These are phyloP conservation scores for Lactarius pseudohatsudake DNA, from an alignment of 768 basidiomycete species.

Conservation along the genomic window DNA sequence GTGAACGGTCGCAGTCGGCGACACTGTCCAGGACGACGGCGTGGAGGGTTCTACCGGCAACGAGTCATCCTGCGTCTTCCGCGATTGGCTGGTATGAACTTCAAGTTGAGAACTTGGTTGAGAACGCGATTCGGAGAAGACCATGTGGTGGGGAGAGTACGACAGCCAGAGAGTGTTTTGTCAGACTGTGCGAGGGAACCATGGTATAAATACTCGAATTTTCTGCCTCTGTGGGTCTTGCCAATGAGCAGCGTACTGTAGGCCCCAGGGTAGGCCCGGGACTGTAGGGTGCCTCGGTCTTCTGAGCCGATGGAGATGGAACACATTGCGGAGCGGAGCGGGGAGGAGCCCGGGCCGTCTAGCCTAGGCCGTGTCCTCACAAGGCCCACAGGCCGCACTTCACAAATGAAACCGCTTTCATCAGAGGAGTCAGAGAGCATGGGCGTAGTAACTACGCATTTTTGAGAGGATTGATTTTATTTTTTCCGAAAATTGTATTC, in stretches of 20 bases:
- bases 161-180: background rate
- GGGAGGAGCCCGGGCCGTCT: too few relatives aligned
- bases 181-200: background rate
- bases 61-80: constrained; percentile 7
- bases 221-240: background rate
- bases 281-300: too few relatives aligned
- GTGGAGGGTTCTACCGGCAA: background rate
- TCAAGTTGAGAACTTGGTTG: background rate
- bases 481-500: too few relatives aligned
- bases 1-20: background rate
- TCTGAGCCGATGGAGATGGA: too few relatives aligned
- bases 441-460: background rate
- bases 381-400: too few relatives aligned
- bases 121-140: background rate
- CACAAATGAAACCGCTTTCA: too few relatives aligned
- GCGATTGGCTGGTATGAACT: background rate
- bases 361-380: too few relatives aligned
- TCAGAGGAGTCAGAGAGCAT: background rate
- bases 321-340: background rate
- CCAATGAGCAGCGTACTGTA: too few relatives aligned
- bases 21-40: background rate
- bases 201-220: background rate
- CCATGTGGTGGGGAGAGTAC: background rate
- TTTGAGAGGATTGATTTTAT: background rate
- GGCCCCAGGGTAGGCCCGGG: too few relatives aligned